Percentiles rank a stretch among this genome's conserved stretches.
Evolutionary conservation across 2,329 filamentous ascomycete species (phyloP).

Genomic region (Aspergillus pseudoterreus): DNA sequence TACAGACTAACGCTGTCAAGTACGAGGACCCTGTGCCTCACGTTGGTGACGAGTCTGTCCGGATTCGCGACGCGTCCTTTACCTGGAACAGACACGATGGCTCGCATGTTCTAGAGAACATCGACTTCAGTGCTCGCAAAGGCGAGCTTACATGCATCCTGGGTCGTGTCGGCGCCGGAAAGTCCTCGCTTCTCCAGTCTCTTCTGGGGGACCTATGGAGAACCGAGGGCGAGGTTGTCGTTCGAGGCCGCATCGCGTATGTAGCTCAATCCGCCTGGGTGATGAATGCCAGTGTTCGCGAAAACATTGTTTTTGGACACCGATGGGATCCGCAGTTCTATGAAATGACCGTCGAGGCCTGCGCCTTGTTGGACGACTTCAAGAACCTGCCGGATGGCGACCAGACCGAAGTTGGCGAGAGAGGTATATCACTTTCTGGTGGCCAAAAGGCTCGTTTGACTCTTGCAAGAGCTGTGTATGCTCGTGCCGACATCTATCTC

Average conservation of each 20-base stretch:
- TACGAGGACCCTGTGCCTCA: conserved; percentile 67
- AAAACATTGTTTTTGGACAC: conserved; percentile 96
- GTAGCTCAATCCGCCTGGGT: conserved; percentile 94
- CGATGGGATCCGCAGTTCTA: conserved; percentile 92
- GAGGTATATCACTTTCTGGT: conserved; percentile 91
- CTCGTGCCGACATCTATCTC: conserved; percentile 91
- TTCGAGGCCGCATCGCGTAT: conserved; percentile 82
- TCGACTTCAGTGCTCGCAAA: conserved; percentile 85
- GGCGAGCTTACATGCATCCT: conserved; percentile 91
- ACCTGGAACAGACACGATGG: conserved; percentile 87
- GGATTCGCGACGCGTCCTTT: conserved; percentile 80
- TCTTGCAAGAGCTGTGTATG: conserved; percentile 89
- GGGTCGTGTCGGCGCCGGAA: conserved; percentile 89
- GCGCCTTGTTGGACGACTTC: conserved; percentile 88
- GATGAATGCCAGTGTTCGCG: conserved; percentile 94
- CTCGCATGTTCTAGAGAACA: conserved; percentile 67
- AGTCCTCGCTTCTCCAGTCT: conserved; percentile 85
- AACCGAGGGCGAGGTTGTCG: conserved; percentile 72
- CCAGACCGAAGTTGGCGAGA: conserved; percentile 92
- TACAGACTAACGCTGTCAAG: conserved; percentile 78
- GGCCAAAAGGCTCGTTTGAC: conserved; percentile 94
- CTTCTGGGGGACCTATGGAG: conserved; percentile 93
- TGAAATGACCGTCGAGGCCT: conserved; percentile 85
- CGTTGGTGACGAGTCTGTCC: conserved; percentile 78
- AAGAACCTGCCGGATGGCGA: conserved; percentile 90